Evolutionary conservation across 805 yeast genomes (phyloP), one percentile per base, ranked within the genome.

Genomic region (Pichia eremophila): DNA sequence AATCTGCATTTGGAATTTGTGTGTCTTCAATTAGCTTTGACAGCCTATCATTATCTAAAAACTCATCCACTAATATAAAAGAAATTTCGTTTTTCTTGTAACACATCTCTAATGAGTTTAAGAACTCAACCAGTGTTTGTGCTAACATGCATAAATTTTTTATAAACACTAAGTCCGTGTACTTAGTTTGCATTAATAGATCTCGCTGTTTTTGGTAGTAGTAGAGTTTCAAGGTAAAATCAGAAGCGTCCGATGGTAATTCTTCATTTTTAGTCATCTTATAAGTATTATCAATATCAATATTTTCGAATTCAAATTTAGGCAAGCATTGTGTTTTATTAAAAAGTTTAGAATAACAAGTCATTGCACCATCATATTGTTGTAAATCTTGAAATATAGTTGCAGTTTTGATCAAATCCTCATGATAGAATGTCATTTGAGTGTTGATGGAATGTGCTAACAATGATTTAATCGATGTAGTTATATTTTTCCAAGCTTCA

Each of bases 281-380:
- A 54, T 40, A 28, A 56, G 25, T 2, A 57, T 55, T 14, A 45
- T 46, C 9, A 52, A 52, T 2, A 15, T 46, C 40, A 4, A 48
- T 47, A 11, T 40, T 32, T 1, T 49, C 51, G n/a, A 59, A 50
- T 17, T 56, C 52, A 5, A 14, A 46, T 11, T 48, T 27, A 7
- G 46, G 44, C 8, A 61, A 34, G n/a, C 34, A 45, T 6, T 53
- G 56, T 12, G 57, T 46, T 1, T n/a, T 19, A 9, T 45, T 31
- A 25, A 70, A 68, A 7, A 85, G 55, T 29, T 66, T 68, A 32
- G 75, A 73, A 52, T 78, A 82, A 22, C 74, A 71, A 4, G 60
- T 63, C 35, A 82, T 58, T 0, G 91, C 73, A 45, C 85, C 90
- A 28, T 81, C 83, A 27, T 69, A 62, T 25, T 84, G 71, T 27